Conservation (phyloP, 768 basidiomycete species). For the Crassisporium funariophilum region DNA sequence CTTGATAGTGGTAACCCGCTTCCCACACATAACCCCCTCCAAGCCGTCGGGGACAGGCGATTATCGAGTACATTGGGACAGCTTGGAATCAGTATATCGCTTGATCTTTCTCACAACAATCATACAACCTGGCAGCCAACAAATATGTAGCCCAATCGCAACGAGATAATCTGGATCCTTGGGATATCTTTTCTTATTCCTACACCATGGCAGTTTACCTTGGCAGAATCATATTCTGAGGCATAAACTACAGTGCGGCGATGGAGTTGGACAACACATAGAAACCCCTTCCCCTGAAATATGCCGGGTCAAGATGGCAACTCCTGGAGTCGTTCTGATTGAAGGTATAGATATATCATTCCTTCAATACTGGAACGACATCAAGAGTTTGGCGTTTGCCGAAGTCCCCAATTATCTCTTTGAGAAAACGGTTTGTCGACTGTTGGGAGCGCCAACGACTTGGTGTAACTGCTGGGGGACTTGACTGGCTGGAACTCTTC, state of each 20-base stretch:
- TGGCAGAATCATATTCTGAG: slow-evolving; percentile 21
- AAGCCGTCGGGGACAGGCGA: slow-evolving; percentile 29
- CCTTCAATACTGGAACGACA: slow-evolving; percentile 31
- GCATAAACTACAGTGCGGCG: slow-evolving; percentile 1
- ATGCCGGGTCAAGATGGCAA: slow-evolving; percentile 31
- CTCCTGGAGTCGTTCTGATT: slow-evolving; percentile 27
- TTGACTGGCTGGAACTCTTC: background rate
- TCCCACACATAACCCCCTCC: slow-evolving; percentile 15
- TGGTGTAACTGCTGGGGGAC: background rate
- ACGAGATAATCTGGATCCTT: slow-evolving; percentile 38
- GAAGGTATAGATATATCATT: slow-evolving; percentile 28
- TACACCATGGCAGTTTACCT: slow-evolving; percentile 32
- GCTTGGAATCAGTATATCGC: slow-evolving; percentile 30
- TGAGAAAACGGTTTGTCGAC: slow-evolving; percentile 23
- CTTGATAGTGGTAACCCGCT: slow-evolving; percentile 11
- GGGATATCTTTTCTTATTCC: slow-evolving; percentile 35
- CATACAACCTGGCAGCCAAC: background rate
- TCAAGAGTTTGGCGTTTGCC: slow-evolving; percentile 31
- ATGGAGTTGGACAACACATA: background rate
- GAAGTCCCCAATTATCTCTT: slow-evolving; percentile 30
- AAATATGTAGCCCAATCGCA: slow-evolving; percentile 30
- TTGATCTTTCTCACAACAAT: background rate
- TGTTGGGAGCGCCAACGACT: slow-evolving; percentile 18
- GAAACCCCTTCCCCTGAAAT: slow-evolving; percentile 6
- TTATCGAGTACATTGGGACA: slow-evolving; percentile 34